Conservation (phyloP, 305 asterid species). For the Plantago lanceolata region DNA sequence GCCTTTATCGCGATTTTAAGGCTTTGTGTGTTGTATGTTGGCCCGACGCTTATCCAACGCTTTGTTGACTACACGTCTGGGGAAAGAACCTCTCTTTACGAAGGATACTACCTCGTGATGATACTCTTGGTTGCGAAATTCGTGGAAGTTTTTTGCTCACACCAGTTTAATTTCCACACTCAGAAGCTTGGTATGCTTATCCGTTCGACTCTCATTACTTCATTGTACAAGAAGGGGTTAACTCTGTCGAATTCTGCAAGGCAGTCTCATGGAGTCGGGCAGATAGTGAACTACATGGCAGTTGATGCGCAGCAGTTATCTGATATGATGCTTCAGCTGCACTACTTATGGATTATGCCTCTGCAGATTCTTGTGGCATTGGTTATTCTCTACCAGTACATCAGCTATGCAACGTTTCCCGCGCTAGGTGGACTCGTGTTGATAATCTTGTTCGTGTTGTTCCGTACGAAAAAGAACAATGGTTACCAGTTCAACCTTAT, state of each 20-base stretch:
- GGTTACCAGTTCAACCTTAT: conserved; percentile 60
- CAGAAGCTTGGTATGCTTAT: conserved; percentile 88
- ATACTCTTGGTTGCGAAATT: conserved; percentile 62
- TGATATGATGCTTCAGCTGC: conserved; percentile 91
- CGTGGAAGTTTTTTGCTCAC: conserved; percentile 69
- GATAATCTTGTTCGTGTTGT: conserved; percentile 45
- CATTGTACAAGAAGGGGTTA: conserved; percentile 72
- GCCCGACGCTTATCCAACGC: conserved; percentile 68
- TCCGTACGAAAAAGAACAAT: conserved; percentile 61
- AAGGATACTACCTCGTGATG: conserved; percentile 72
- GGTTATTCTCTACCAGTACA: conserved; percentile 50
- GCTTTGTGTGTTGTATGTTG: conserved; percentile 68
- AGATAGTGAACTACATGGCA: conserved; percentile 91
- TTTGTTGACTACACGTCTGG: conserved; percentile 75
- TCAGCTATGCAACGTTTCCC: conserved; percentile 55
- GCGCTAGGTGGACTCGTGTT: conserved; percentile 44
- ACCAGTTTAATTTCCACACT: conserved; percentile 77
- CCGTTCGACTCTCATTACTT: conserved; percentile 72
- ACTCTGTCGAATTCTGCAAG: conserved; percentile 77
- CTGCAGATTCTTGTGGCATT: conserved; percentile 65
- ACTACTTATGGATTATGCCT: conserved; percentile 81
- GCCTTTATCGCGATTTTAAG: conserved; percentile 64
- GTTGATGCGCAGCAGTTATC: conserved; percentile 95
- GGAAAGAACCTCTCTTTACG: conserved; percentile 41
- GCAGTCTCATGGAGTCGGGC: conserved; percentile 89